phyloP scores from a whole-genome alignment of 345 rosid genomes.

The Eucalyptus coolabah region DNA sequence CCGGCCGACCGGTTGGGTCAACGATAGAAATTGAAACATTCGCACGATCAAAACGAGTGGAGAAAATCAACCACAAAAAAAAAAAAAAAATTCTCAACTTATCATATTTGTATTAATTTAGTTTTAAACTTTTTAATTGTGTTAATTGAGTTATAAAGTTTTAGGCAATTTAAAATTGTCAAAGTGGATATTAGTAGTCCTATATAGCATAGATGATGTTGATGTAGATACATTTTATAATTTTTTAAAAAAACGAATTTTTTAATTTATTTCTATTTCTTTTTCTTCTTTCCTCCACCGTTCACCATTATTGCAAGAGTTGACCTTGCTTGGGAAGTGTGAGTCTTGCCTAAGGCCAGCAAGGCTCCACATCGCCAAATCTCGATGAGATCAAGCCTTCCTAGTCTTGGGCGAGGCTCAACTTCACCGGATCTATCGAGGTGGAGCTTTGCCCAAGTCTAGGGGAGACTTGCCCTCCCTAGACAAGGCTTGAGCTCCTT shows the following conservation, averaged over 20 bases:
- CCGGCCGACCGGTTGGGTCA: not conserved
- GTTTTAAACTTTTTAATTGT: too few species aligned
- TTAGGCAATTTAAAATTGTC: too few species aligned
- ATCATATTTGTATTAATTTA: too few species aligned
- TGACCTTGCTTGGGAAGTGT: not conserved
- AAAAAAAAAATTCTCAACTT: too few species aligned
- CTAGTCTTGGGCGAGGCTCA: accelerated
- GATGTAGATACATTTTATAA: too few species aligned
- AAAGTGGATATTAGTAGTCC: accelerated
- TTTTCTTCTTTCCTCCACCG: not conserved
- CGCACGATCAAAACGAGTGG: not conserved
- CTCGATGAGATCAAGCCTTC: not conserved
- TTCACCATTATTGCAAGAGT: not conserved
- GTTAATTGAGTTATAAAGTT: too few species aligned
- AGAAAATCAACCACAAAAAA: not conserved
- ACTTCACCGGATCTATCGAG: too few species aligned
- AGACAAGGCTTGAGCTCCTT: not conserved
- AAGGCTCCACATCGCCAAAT: not conserved
- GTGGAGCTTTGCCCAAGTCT: not conserved
- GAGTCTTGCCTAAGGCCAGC: too few species aligned
- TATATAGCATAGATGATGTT: accelerated
- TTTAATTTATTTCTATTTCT: too few species aligned
- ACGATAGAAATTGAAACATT: not conserved
- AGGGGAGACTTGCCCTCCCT: not conserved
- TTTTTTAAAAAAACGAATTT: accelerated